These are phyloP conservation scores for Pythium sp. DNA, from an alignment of 352 stramenopile species.

Conservation along the genomic window DNA sequence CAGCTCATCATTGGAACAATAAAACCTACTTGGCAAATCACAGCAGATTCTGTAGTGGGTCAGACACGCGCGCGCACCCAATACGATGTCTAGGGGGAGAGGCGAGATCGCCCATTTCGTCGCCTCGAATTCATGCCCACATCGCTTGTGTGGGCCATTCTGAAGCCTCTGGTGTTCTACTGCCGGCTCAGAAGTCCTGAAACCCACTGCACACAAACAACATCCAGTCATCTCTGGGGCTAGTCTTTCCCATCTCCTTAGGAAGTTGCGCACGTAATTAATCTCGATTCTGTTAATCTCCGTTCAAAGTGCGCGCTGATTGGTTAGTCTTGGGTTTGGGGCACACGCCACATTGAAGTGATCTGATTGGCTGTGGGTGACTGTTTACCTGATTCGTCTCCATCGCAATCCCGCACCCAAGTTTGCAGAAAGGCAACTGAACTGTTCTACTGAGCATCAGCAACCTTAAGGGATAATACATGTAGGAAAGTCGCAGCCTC, in stretches of 20 bases:
- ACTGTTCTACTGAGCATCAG: background rate
- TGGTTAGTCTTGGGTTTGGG: background rate
- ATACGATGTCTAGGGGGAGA: background rate
- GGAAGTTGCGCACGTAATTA: background rate
- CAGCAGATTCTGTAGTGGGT: background rate
- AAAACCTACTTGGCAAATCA: too few relatives aligned
- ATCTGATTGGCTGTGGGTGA: background rate
- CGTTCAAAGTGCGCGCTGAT: background rate
- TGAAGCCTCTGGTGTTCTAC: background rate
- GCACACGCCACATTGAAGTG: background rate
- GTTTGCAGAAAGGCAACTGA: background rate
- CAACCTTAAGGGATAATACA: background rate
- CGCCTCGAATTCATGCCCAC: background rate
- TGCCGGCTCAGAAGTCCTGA: background rate
- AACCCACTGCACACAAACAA: background rate
- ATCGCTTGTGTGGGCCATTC: background rate
- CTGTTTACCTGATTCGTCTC: background rate
- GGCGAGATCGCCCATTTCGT: background rate
- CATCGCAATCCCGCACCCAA: background rate
- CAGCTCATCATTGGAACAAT: background rate
- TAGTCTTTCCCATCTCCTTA: background rate
- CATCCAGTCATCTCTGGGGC: background rate
- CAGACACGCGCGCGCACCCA: background rate
- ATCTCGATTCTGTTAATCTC: background rate
- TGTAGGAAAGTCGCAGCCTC: background rate